Evolutionary conservation across 345 rosid genomes (phyloP), one percentile per base, ranked within the genome.

Genomic region (Moricandia moricandioides): DNA sequence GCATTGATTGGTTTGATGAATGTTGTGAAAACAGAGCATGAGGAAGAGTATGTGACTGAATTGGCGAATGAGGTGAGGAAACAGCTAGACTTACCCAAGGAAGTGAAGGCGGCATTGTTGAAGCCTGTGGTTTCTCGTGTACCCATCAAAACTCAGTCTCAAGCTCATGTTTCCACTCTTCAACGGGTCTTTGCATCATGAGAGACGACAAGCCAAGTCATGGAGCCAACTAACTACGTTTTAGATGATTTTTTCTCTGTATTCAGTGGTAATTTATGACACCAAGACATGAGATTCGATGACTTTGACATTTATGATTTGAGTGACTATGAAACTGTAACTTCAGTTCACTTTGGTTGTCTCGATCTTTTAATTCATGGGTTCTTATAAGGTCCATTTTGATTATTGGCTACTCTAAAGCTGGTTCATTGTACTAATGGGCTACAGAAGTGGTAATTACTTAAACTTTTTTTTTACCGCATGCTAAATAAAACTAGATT

Each of bases 21-120:
- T 34, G 17, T 70, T 30, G 18, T 35, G 45, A 26, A 21, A 81
- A 79, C 84, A 90, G 98, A 88, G 33, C 95, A 92, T 45, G 97
- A 88, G 71, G 97, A 92, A 27, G 88, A 90, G 47, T 82, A 79
- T 77, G 89, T 94, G 64, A 89, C 90, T 34, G 92, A 90, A 81
- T 73, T 94, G 62, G 97, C 97, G 0, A 86, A 91, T 47, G 93
- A 94, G 80, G 98, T 90, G 62, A 85, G 98, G 77, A 91, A 86
- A 79, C 89, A 81, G 10, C 88, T 91, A 1, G 82, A 82, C 7
- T 79, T 80, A 29, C 14, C 78, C 17, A 78, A 58, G 40, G 89
- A 84, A 71, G 83, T 61, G 14, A 72, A 78, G 76, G 76, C 68
- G 76, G 76, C 68, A 45, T 65, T 71, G 76, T 59, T 70, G 62